Base-by-base conservation (phyloP, 495 filamentous ascomycete genomes). In the Clavariopsis aquatica region DNA sequence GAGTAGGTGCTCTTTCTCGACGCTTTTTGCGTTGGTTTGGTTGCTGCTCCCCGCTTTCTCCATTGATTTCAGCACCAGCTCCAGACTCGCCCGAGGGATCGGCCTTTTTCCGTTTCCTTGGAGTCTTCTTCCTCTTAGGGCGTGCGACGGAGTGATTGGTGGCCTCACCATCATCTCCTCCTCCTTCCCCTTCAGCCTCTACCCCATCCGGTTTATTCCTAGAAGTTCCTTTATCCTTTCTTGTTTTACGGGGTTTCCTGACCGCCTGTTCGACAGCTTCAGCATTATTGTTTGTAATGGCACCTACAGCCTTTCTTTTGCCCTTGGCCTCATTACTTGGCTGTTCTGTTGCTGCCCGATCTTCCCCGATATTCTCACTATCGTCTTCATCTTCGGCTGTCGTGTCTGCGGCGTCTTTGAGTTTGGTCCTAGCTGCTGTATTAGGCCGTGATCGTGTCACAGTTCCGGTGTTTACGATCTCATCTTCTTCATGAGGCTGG, bases 1-100 rank as follows among this genome's bases (percentile, higher is more conserved):
- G 92, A 0, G 90, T 95, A 9, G 78, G 73, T 68, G 85, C 80
- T 38, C 85, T 81, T 70, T 74, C 75, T 23, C 28, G 54, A 12
- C 63, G 36, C 28, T 41, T 58, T 49, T 49, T 58, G 23, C 34
- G 49, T 19, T 49, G 17, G 17, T 46, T 49, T 23, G 9, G 41
- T 1, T 52, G 49, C 7, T 52, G 49, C 13, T 31, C 51, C 13
- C 15, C 51, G 41, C 20, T 20, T 51, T 20, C 57, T 8, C 63
- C 46, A 0, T 59, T 43, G 28, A 26, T n/a, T 22, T 36, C 55
- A 2, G 12, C 54, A 31, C 31, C 56, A n/a, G 27, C 17, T 28
- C 6, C 57, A 46, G 12, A 27, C 4, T 52, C 36, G 19, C 10
- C 60, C 12, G 62, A 15, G 9, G 38, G 28, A 23, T 43, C 36